These are phyloP conservation scores for Hypoxylon sp. DNA, from an alignment of 2,329 filamentous ascomycete species.

Conservation along the genomic window DNA sequence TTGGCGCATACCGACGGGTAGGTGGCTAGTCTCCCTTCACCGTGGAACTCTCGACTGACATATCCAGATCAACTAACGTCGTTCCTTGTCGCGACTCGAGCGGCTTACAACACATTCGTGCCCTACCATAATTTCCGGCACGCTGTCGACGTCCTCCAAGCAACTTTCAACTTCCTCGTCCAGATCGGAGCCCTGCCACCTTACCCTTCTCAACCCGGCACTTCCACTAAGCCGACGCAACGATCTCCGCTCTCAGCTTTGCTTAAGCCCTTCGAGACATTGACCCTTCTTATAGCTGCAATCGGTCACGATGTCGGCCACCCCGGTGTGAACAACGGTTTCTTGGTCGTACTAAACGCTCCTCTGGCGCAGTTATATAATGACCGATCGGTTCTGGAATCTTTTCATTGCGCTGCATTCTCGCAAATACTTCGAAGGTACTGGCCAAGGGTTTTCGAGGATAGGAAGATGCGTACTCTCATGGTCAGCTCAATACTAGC, in stretches of 20 bases:
- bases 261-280: slow-evolving; percentile 84
- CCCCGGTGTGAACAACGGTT: slow-evolving; percentile 97
- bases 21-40: slow-evolving; percentile 45
- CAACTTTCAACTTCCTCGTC: slow-evolving; percentile 88
- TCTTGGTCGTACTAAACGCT: slow-evolving; percentile 89
- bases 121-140: slow-evolving; percentile 99
- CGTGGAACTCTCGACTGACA: slow-evolving; percentile 50
- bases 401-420: slow-evolving; percentile 96
- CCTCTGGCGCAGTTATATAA: slow-evolving; percentile 96
- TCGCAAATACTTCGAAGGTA: slow-evolving; percentile 93
- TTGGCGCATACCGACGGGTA: slow-evolving; percentile 82
- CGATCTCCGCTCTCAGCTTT: slow-evolving; percentile 76
- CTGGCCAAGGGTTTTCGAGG: slow-evolving; percentile 84
- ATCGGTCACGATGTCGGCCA: slow-evolving; percentile 98
- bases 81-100: slow-evolving; percentile 87
- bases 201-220: slow-evolving; percentile 59
- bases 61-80: slow-evolving; percentile 76
- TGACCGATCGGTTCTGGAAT: slow-evolving; percentile 94
- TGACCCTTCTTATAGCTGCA: slow-evolving; percentile 91
- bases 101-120: slow-evolving; percentile 95
- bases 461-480: slow-evolving; percentile 80
- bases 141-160: slow-evolving; percentile 94
- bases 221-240: slow-evolving; percentile 43
- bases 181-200: slow-evolving; percentile 77
- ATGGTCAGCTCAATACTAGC: slow-evolving; percentile 98